phyloP scores from a whole-genome alignment of 1,284 basidiomycete species.

The Gymnopus androsaceus region DNA sequence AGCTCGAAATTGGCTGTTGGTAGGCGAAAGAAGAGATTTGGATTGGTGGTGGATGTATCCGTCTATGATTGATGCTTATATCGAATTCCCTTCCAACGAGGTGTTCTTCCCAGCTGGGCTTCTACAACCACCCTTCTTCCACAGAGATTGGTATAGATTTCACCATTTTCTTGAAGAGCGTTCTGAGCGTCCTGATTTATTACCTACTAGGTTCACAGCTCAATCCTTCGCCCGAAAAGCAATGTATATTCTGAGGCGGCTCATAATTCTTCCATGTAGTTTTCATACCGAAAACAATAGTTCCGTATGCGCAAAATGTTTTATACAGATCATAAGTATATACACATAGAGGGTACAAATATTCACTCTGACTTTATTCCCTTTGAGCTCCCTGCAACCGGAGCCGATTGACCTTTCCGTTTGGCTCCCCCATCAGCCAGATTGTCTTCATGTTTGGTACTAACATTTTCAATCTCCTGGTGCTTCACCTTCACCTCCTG shows the following conservation, averaged over 20 bases:
- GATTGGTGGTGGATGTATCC: conserved; percentile 91
- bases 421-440: no score
- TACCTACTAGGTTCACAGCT: conserved; percentile 39
- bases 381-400: no score
- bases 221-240: conserved; percentile 66
- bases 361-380: no score
- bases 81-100: conserved; percentile 81
- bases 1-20: conserved; percentile 71
- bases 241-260: conserved; percentile 61
- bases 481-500: no score
- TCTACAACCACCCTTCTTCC: conserved; percentile 91
- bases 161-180: neutral
- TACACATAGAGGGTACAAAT: no score
- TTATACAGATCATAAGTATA: no score
- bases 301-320: no score
- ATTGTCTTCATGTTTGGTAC: no score
- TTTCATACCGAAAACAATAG: no score
- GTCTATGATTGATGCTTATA: conserved; percentile 80
- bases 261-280: conserved; percentile 8
- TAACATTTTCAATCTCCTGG: no score
- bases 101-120: conserved; percentile 99
- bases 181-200: conserved; percentile 3
- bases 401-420: no score
- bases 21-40: conserved; percentile 74
- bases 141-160: conserved; percentile 68